Conservation (phyloP, 176 grass and related monocot genomes). For the Poa pratensis region DNA sequence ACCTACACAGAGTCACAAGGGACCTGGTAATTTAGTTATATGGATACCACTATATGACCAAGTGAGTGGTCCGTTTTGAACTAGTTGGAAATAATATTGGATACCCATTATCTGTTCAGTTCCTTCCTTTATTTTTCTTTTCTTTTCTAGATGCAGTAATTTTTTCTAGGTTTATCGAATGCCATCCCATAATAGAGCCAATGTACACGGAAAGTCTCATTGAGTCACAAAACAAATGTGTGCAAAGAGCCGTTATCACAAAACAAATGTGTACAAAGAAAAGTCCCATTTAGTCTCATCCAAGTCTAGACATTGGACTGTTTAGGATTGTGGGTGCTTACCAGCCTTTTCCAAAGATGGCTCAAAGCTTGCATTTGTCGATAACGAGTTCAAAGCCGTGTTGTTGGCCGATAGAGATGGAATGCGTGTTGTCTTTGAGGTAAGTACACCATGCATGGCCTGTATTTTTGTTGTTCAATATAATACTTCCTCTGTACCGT, state of each 20-base stretch:
- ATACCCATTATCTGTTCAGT: too few species aligned
- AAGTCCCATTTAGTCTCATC: too few species aligned
- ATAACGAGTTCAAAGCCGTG: conserved; percentile 28
- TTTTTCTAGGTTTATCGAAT: too few species aligned
- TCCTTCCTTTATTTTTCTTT: neutral
- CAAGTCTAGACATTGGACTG: conserved; percentile 1
- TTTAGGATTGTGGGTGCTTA: conserved; percentile 20
- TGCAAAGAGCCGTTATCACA: neutral
- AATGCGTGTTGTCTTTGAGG: conserved; percentile 35
- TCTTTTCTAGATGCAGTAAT: too few species aligned
- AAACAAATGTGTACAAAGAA: neutral
- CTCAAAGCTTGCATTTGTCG: conserved; percentile 32
- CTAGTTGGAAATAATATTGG: neutral
- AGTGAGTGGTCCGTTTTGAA: neutral
- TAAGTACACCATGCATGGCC: neutral
- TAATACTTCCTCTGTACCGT: neutral
- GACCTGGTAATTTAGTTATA: neutral
- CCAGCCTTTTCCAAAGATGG: conserved; percentile 33
- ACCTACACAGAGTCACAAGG: neutral
- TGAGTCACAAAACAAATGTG: neutral
- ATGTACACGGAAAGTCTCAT: neutral
- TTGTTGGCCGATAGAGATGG: conserved; percentile 9
- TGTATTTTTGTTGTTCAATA: neutral
- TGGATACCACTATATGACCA: neutral
- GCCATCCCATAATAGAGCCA: too few species aligned